Base-by-base conservation (phyloP, 202 grass and related monocot genomes). In the Tripidium arundinaceum region DNA sequence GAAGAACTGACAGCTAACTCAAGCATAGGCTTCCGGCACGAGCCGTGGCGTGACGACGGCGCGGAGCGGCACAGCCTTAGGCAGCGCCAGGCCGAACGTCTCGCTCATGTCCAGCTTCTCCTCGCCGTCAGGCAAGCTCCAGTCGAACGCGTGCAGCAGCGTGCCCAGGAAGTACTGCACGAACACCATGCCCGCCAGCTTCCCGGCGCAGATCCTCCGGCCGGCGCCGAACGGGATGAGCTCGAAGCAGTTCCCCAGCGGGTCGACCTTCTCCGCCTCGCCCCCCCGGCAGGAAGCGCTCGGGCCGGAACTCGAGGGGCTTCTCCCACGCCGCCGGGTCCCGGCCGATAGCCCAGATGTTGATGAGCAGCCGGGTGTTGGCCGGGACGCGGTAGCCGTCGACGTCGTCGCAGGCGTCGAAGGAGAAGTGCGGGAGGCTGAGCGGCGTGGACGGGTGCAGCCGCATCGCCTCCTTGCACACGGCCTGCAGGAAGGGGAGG, bases 191-290 rank as follows among this genome's bases (percentile, higher is more conserved):
- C 93, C 93, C 0, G 84, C 90, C 2, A 97, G 80, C 82, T 89
- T 97, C 3, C 93, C 93, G 1, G 93, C 93, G 59, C 93, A 97
- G 68, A 97, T 83, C 83, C 93, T 29, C 31, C 93, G 25, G 1
- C 93, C 93, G 3, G 90, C 93, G 45, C 90, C 93, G 33, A 97
- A 93, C 4, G 93, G 93, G 33, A 97, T 97, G 25, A 97, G 86
- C 70, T 97, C 93, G 64, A 97, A 97, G 78, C 61, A 70, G 73
- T 90, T 97, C 7, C 93, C 93, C 4, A 92, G 61, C 0, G 93
- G 93, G 58, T 93, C 90, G 1, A 93, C 77, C 68, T 69, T 79
- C 4, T 65, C 87, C 2, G 80, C 74, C 0, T 43, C 78, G 1
- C 84, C 83, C 9, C n/a, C 45, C 86, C 7, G 78, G 15, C 0